A percentile compares a stretch with the other conserved stretches of the same genome.
Conservation (phyloP, 2,329 filamentous ascomycete genomes). For the Myriangium duriaei region DNA sequence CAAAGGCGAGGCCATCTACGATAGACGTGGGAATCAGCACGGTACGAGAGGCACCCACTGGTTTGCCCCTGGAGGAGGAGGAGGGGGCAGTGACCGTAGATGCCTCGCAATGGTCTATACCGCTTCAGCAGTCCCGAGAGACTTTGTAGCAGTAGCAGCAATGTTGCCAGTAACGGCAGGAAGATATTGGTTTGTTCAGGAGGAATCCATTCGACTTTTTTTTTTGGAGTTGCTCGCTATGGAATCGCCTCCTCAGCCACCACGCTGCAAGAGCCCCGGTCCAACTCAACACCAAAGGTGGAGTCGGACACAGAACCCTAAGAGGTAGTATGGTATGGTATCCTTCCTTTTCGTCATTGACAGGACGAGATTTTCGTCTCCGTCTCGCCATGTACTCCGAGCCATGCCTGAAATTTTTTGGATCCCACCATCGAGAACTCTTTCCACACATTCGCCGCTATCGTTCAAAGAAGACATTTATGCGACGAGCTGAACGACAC, state of each 20-base stretch:
- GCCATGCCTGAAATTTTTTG: constrained; percentile 9
- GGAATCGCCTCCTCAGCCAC: constrained; percentile 38
- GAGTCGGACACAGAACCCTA: constrained; percentile 6
- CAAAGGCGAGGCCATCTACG: no score
- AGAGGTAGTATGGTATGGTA: constrained; percentile 17
- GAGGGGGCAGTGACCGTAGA: no score
- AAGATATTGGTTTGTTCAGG: constrained; percentile 35
- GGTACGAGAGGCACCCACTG: no score
- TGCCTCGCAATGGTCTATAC: no score
- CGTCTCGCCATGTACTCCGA: constrained; percentile 11
- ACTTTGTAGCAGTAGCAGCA: no score
- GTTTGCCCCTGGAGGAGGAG: no score
- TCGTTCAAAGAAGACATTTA: constrained; percentile 36
- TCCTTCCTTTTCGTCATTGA: constrained; percentile 8
- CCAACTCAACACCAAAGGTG: neutral
- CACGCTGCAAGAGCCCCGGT: constrained; percentile 33
- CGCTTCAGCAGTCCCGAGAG: no score
- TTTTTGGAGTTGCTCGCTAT: constrained; percentile 23
- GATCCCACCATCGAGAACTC: constrained; percentile 4
- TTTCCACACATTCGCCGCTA: no score
- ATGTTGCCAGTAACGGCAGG: no score
- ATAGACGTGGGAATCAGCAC: no score
- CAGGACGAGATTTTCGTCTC: neutral
- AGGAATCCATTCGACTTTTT: constrained; percentile 34
- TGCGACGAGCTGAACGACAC: constrained; percentile 89